Evolutionary conservation across 2,329 filamentous ascomycete species (phyloP).

Genomic region (Ceratocystis eucalypticola): DNA sequence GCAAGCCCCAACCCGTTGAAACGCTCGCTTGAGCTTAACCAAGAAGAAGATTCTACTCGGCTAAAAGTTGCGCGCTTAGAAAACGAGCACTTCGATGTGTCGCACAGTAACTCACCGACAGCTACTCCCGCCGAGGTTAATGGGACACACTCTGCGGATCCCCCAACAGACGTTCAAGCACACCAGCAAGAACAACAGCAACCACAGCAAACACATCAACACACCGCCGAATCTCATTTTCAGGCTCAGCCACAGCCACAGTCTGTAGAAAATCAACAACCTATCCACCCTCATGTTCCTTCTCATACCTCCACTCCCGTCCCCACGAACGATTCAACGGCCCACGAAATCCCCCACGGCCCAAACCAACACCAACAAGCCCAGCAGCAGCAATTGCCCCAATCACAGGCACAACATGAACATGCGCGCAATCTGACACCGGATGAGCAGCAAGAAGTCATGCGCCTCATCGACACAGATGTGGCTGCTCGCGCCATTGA

Average conservation of each 20-base stretch:
- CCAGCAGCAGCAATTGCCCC: slow-evolving; percentile 6
- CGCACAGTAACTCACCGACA: slow-evolving; percentile 26
- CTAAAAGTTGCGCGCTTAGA: slow-evolving; percentile 17
- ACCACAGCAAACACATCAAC: slow-evolving; percentile 9
- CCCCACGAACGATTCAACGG: background rate
- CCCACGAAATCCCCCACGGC: slow-evolving; percentile 11
- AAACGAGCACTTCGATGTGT: slow-evolving; percentile 11
- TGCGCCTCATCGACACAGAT: slow-evolving; percentile 16
- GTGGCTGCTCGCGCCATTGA: slow-evolving; percentile 18
- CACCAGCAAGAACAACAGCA: slow-evolving; percentile 16
- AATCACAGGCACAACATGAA: slow-evolving; percentile 8
- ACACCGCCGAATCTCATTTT: background rate
- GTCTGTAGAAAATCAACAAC: background rate
- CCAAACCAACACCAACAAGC: slow-evolving; percentile 6
- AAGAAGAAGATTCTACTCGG: slow-evolving; percentile 12
- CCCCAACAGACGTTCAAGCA: slow-evolving; percentile 2
- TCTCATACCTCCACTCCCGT: slow-evolving; percentile 11
- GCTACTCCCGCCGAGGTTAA: slow-evolving; percentile 8
- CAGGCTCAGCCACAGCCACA: slow-evolving; percentile 6
- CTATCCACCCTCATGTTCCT: slow-evolving; percentile 1
- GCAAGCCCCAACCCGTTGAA: slow-evolving; percentile 30
- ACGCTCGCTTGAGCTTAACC: slow-evolving; percentile 28
- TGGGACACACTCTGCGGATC: background rate
- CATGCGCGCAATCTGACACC: slow-evolving; percentile 7
- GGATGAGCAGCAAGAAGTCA: slow-evolving; percentile 16